Evolutionary conservation across 139 green algal species (phyloP), one percentile per base, ranked within the genome.

Genomic region (Picochlorum sp.): DNA sequence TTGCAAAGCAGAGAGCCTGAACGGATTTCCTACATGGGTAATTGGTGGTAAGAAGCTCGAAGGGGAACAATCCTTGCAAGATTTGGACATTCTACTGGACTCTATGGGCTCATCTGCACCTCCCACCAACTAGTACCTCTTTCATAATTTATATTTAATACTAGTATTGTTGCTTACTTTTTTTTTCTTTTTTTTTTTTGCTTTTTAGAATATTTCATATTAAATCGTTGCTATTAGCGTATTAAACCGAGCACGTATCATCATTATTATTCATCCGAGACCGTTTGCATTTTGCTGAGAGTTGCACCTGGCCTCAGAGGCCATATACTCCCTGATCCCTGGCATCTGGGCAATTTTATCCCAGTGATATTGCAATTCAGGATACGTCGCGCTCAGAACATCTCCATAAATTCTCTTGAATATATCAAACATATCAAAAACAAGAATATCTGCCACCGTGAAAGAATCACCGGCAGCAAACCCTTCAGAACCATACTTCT

Each of bases 1-100:
- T 12, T 98, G 91, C 67, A 51, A 75, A 29, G 83, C 71, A 14
- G 92, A 85, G 2, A 72, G 43, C 0, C 69, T 98, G 25, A 57
- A 87, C 9, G 88, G 85, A 16, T 98, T 97, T 66, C 93, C 93
- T 33, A 94, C 88, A 14, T 99, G 93, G 93, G 67, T 95, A n/a
- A 91, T 98, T 50, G 79, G 82, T 22, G 86, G 81, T n/a, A 64
- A 83, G 22, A 58, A 67, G 28, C 58, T 93, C 5, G 67, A 87
- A 58, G 56, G 73, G 3, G 65, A 78, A 52, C 67, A 77, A 41
- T 67, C 25, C 0, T 68, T 83, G n/a, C 61, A 65, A 20, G 36
- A 68, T 50, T 58, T 83, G 8, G 64, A 83, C 35, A 51, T 26
- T 7, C 50, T 51, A 40, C 49, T 75, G 7, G 39, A 50, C 13